Base-by-base conservation (phyloP, 23 red algal species). In the Gracilaria domingensis region DNA sequence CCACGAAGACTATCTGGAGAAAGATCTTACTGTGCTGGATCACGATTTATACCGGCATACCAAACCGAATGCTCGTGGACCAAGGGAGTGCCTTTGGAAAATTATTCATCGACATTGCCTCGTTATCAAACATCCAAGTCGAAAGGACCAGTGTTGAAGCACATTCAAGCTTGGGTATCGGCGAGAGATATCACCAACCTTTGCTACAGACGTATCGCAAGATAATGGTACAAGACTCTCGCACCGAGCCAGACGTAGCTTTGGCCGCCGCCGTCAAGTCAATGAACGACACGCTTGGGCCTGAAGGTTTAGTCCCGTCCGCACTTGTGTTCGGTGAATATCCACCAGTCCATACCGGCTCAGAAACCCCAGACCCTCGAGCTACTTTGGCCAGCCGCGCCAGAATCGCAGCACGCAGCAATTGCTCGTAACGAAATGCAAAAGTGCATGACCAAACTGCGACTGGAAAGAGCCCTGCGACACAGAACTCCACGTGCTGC, bases 221-320 rank as follows among this genome's bases (percentile, higher is more conserved):
- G 42, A 45, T 45, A 45, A 4, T 45, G 42, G 42, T 11, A 4
- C 42, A 45, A 45, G 42, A 45, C 11, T 45, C 42, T 45, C 42
- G 17, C 24, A 51, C 61, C 13, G 64, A 85, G 17, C 49, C 49
- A 1, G 48, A 85, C 8, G 26, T 66, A 0, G 64, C 81, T 8
- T 36, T 85, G 23, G 54, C 53, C 7, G 40, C 42, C 16, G 17
- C 81, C 0, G 57, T 85, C 4, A 85, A 85, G 36, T 48, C 81
- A 13, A 85, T 85, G 81, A 85, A 85, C 39, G 81, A 85, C 34
- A 85, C 81, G 12, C 30, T 85, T 39, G 56, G 81, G 1, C 36
- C 81, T 7, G 64, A 85, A 39, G 81, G 64, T 9, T 8, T 85
- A 7, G 37, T 85, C 17, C 53, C 81, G 9, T 85, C 56, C 39